phyloP scores from a whole-genome alignment of 1,284 basidiomycete genomes.

The Trichosporon faecale region DNA sequence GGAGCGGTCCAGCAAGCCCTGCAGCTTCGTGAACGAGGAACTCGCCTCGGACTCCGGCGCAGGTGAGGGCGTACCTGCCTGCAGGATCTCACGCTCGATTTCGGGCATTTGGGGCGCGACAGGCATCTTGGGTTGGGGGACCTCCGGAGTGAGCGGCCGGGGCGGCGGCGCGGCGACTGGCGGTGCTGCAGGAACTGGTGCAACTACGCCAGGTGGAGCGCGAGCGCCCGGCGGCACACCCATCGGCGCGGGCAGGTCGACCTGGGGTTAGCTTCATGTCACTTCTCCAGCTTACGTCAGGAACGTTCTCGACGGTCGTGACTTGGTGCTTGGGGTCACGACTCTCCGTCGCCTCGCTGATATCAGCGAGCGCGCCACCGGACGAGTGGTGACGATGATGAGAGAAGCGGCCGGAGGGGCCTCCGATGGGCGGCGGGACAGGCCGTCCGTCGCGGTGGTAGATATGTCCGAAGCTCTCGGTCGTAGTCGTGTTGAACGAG shows the following conservation, averaged over 20 bases:
- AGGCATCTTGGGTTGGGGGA: not conserved
- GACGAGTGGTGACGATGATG: not conserved
- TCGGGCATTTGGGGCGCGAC: not conserved
- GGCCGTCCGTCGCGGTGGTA: conserved; percentile 38
- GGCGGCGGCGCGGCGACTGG: not conserved
- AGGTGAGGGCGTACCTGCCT: not conserved
- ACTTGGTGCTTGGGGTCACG: not conserved
- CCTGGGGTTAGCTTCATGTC: not conserved
- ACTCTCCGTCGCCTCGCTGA: conserved; percentile 9
- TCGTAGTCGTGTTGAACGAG: conserved; percentile 16
- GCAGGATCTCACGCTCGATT: not conserved
- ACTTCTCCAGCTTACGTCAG: not conserved
- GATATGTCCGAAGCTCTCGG: conserved; percentile 48
- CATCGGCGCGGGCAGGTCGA: not conserved
- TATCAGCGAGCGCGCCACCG: not conserved
- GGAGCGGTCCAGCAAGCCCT: conserved; percentile 40
- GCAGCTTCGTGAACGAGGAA: conserved; percentile 41
- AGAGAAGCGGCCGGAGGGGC: not conserved
- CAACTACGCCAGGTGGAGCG: no score
- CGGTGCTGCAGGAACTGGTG: not conserved
- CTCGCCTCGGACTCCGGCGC: conserved; percentile 21
- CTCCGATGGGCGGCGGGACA: conserved; percentile 14
- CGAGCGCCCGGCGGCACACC: not conserved
- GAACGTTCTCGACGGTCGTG: not conserved
- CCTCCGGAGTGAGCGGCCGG: no score